Conservation (phyloP, 805 yeast species). For the Candida ulmi region DNA sequence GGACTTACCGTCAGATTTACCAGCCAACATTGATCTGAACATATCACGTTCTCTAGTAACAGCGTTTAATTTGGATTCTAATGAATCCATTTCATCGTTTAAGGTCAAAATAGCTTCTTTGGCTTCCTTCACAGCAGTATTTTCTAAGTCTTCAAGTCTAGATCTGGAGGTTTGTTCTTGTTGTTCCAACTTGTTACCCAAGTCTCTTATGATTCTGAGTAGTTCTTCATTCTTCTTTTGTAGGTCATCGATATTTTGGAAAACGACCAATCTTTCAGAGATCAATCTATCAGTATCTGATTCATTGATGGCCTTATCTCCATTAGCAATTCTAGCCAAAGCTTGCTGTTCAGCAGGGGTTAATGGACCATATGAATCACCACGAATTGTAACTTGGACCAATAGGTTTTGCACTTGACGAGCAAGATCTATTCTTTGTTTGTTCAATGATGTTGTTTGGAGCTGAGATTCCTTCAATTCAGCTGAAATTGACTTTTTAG, state of each 20-base stretch:
- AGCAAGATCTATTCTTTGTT: constrained; percentile 67
- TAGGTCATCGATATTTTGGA: constrained; percentile 60
- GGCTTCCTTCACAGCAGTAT: constrained; percentile 53
- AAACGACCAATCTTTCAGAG: constrained; percentile 66
- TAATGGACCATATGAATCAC: constrained; percentile 54
- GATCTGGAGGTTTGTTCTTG: constrained; percentile 41
- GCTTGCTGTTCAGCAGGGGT: constrained; percentile 60
- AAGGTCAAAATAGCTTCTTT: constrained; percentile 60
- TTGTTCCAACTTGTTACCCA: constrained; percentile 66
- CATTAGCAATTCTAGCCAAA: constrained; percentile 43
- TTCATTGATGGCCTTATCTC: constrained; percentile 29
- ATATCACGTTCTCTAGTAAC: constrained; percentile 66
- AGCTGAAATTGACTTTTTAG: constrained; percentile 15
- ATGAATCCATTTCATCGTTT: constrained; percentile 49
- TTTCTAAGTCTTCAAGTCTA: constrained; percentile 34
- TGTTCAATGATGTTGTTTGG: constrained; percentile 38
- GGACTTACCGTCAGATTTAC: constrained; percentile 15
- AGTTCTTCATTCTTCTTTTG: constrained; percentile 73
- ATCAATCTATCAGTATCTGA: constrained; percentile 72
- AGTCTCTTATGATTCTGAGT: constrained; percentile 57
- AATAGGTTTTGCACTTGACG: constrained; percentile 76
- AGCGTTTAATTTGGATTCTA: constrained; percentile 47
- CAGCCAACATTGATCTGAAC: constrained; percentile 33
- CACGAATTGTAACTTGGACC: constrained; percentile 56
- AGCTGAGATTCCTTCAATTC: constrained; percentile 28